Evolutionary conservation across 371 early-diverging fungal species (phyloP), one percentile per base, ranked within the genome.

Genomic region (Apophysomyces variabilis): DNA sequence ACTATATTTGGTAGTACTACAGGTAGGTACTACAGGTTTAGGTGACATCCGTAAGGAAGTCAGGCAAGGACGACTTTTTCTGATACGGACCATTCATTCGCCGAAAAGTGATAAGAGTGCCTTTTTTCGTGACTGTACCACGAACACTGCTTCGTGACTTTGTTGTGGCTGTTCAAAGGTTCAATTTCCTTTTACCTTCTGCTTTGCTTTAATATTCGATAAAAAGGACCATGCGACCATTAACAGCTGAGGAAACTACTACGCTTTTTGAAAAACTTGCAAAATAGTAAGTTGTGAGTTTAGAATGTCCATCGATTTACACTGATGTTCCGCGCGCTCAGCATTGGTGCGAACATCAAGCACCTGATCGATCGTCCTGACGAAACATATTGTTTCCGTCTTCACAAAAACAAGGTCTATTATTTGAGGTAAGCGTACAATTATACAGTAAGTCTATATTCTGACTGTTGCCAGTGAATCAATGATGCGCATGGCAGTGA

Each of bases 241-340:
- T 97, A 57, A 96, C 97, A 43, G 93, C 95, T 71, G 93, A 95
- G 72, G 98, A 98, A 80, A 96, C 97, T 47, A 95, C 95, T 68
- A 92, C 92, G 38, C 87, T 98, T 64, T 98, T 98, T 69, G 95
- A 96, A 74, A 98, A 98, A 81, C 87, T 98, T 60, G 89, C 97
- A 45, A 96, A 96, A 86, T 97, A 96, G 95, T 96, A 90, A 68
- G 89, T 65, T 26, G 21, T 18, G 7, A 36, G 32, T 26, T 26
- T 26, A 26, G 26, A 38, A 7, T 57, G 38, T 18, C 21, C 44
- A 13, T 56, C 58, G 36, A 59, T 43, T 69, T 60, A 39, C 43
- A 38, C 16, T 44, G 62, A 13, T n/a, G 26, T 39, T 38, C 43
- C 62, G 14, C 47, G 47, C 43, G 2, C 21, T 12, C 77, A 95